A percentile compares a stretch with the other conserved stretches of the same genome.
These are phyloP conservation scores for Oxyria digyna DNA, from an alignment of 148 eudicot genomes.

Conservation along the genomic window DNA sequence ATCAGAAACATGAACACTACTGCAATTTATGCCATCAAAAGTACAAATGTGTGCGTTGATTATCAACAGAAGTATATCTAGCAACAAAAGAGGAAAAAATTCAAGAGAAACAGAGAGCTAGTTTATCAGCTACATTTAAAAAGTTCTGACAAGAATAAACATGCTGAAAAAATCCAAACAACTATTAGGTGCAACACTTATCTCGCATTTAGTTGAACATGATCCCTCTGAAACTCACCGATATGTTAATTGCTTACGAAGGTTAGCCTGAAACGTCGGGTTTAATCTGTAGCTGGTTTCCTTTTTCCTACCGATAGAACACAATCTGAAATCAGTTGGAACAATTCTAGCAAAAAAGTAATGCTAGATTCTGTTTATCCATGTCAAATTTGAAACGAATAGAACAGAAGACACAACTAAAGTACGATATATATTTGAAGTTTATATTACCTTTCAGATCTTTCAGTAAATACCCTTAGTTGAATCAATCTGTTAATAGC, in stretches of 20 bases:
- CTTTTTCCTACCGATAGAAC: slow-evolving; percentile 50
- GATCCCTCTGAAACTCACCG: slow-evolving; percentile 43
- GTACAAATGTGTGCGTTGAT: background rate
- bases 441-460: slow-evolving; percentile 52
- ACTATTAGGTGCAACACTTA: background rate
- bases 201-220: background rate
- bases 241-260: slow-evolving; percentile 66
- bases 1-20: background rate
- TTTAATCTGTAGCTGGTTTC: slow-evolving; percentile 64
- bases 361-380: background rate
- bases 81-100: background rate
- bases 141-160: background rate
- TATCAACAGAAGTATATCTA: background rate
- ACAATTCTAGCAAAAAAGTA: background rate
- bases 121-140: background rate
- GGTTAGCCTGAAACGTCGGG: slow-evolving; percentile 55
- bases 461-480: slow-evolving; percentile 59
- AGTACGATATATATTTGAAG: background rate
- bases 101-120: background rate
- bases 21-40: background rate
- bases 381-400: background rate
- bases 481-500: slow-evolving; percentile 84
- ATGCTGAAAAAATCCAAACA: background rate
- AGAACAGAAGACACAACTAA: background rate
- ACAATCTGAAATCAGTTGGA: background rate